Evolutionary conservation across 148 eudicot species (phyloP).

Genomic region (Dysphania ambrosioides): DNA sequence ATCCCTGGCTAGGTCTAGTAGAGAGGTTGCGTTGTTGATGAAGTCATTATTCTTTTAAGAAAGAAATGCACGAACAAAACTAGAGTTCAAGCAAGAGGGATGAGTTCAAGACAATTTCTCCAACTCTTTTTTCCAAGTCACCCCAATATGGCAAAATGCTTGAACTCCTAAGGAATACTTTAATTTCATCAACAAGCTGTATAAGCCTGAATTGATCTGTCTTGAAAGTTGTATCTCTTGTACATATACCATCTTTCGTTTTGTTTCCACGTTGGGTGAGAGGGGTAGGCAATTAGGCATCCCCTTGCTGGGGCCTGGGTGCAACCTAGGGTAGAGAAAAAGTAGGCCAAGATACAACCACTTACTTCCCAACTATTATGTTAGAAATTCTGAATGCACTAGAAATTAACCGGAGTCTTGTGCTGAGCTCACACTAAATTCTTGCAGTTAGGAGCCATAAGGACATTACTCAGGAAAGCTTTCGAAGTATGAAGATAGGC

Average conservation of each 20-base stretch:
- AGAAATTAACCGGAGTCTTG: too few species aligned
- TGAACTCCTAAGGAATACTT: too few species aligned
- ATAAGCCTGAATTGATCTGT: too few species aligned
- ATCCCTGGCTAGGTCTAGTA: neutral
- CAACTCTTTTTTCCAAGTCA: neutral
- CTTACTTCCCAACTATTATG: too few species aligned
- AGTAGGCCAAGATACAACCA: neutral
- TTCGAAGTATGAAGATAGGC: conserved; percentile 6
- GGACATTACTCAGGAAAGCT: neutral
- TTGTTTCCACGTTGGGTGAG: neutral
- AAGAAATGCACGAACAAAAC: neutral
- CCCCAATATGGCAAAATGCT: neutral
- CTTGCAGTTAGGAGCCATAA: too few species aligned
- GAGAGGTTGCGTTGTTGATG: neutral
- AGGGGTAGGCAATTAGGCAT: neutral
- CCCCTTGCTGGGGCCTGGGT: neutral
- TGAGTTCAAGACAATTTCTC: neutral
- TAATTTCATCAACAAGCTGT: neutral
- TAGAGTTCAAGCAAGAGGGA: neutral
- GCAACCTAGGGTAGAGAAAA: neutral
- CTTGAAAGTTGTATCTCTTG: neutral
- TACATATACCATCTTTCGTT: neutral
- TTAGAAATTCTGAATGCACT: too few species aligned
- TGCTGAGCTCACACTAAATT: too few species aligned
- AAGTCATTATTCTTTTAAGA: too few species aligned